Evolutionary conservation across 2,329 filamentous ascomycete genomes (phyloP), one percentile per base, ranked within the genome.

Genomic region (Beauveria asiatica): DNA sequence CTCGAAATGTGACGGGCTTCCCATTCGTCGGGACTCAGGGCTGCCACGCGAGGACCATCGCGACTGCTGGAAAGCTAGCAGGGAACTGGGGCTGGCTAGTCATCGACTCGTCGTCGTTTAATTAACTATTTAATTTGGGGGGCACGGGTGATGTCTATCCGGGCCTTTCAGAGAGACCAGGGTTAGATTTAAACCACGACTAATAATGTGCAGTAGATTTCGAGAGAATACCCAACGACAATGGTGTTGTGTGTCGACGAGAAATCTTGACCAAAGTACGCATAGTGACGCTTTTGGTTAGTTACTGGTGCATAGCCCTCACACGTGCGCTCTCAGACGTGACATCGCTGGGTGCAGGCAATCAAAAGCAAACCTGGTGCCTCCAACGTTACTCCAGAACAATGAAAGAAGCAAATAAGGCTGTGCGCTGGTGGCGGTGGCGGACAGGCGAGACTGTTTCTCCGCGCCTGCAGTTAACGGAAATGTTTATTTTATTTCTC

Each of bases 121-220:
- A 39, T 11, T 49, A 7, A 25, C n/a, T 48, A 33, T 57, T 58
- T 49, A 53, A 60, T 60, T 60, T 60, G 44, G 57, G 57, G 50
- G 50, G 42, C 48, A 44, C 57, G 50, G 50, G 42, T 23, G 42
- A 50, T 21, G 13, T 37, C 9, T 41, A 58, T 37, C 57, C 33
- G 50, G 50, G 25, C n/a, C n/a, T 57, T 41, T 59, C 57, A 45
- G 41, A 53, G 37, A 16, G 30, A 25, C 5, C 41, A 10, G 39
- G 48, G 57, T 33, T 3, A 33, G 13, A 44, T 37, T 37, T 37
- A 13, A 56, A 9, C 44, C 54, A 48, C 21, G 44, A n/a, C n/a
- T n/a, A n/a, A n/a, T n/a, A n/a, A n/a, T 37, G 56, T 44, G 46
- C 42, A 37, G 23, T 16, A 11, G 3, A 33, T 33, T 33, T 33